phyloP scores from a whole-genome alignment of 208 protist species.

The Leishmania aethiopica region DNA sequence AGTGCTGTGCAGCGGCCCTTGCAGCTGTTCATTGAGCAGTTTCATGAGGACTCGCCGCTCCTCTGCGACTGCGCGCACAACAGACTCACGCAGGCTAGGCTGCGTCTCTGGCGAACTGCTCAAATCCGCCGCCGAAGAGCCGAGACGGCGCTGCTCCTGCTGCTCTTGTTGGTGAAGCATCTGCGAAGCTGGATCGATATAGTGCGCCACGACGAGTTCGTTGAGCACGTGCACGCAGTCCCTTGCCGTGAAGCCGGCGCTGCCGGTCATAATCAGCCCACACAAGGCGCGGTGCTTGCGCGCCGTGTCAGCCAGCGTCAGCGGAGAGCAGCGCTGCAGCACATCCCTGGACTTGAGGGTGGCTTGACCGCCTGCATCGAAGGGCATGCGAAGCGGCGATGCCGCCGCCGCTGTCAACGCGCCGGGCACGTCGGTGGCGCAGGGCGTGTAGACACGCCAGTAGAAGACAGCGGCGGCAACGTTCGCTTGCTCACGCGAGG shows the following conservation, averaged over 20 bases:
- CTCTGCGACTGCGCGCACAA: background rate
- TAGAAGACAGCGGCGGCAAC: conserved; percentile 32
- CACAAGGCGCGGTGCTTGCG: conserved; percentile 38
- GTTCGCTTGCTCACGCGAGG: conserved; percentile 41
- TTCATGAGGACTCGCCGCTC: conserved; percentile 12
- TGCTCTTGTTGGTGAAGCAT: background rate
- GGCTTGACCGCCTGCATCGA: background rate
- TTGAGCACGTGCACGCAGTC: conserved; percentile 57
- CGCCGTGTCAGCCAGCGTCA: conserved; percentile 20
- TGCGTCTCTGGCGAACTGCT: background rate
- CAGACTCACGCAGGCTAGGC: background rate
- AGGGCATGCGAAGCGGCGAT: background rate
- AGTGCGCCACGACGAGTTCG: conserved; percentile 35
- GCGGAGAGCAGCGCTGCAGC: conserved; percentile 9
- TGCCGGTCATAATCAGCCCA: conserved; percentile 23
- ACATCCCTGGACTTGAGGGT: conserved; percentile 15
- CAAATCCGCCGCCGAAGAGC: background rate
- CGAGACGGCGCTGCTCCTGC: background rate
- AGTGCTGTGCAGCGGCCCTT: conserved; percentile 10
- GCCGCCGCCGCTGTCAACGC: background rate
- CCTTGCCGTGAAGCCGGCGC: conserved; percentile 34
- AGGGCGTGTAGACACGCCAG: conserved; percentile 19
- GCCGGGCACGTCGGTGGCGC: background rate
- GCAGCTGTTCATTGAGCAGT: conserved; percentile 11
- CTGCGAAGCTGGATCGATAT: background rate